Evolutionary conservation across 2,329 filamentous ascomycete species (phyloP).

Genomic region (Geoglossum cookeanum): DNA sequence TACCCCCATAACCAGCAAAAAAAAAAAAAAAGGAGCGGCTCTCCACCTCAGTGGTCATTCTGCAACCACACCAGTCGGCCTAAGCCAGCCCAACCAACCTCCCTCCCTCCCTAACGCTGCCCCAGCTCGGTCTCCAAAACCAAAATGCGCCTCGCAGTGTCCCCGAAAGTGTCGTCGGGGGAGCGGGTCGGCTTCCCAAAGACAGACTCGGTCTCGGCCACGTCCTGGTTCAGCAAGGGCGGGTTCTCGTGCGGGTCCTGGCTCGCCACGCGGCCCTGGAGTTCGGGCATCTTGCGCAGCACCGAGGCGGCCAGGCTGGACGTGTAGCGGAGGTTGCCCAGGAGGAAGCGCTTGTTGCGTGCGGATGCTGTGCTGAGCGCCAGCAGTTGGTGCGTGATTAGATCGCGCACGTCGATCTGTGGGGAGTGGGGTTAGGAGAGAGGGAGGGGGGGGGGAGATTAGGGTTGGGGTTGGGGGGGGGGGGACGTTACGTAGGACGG

Average conservation of each 20-base stretch:
- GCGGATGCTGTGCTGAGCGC: conserved; percentile 31
- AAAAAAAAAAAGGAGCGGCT: too few relatives aligned
- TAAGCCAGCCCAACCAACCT: too few relatives aligned
- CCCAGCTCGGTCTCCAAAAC: too few relatives aligned
- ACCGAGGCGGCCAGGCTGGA: conserved; percentile 27
- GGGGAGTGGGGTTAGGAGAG: conserved; percentile 13
- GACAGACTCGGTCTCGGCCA: conserved; percentile 10
- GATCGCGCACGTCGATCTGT: conserved; percentile 34
- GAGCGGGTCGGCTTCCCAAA: conserved; percentile 3
- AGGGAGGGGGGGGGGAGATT: too few relatives aligned
- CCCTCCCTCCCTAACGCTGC: too few relatives aligned
- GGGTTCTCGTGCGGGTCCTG: conserved; percentile 27
- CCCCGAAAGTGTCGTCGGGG: too few relatives aligned
- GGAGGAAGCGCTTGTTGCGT: conserved; percentile 32
- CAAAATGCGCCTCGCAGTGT: conserved; percentile 13
- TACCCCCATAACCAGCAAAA: too few relatives aligned
- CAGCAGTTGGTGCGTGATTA: conserved; percentile 32
- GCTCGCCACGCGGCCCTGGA: conserved; percentile 27
- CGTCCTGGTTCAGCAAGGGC: conserved; percentile 11
- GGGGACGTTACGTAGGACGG: conserved; percentile 10
- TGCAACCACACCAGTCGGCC: too few relatives aligned
- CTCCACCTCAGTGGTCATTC: too few relatives aligned
- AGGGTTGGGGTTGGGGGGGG: too few relatives aligned
- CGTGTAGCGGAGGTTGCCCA: conserved; percentile 27
- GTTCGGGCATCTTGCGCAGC: conserved; percentile 16